Evolutionary conservation across 2,329 filamentous ascomycete genomes (phyloP), one percentile per base, ranked within the genome.

Genomic region (Claviceps sp.): DNA sequence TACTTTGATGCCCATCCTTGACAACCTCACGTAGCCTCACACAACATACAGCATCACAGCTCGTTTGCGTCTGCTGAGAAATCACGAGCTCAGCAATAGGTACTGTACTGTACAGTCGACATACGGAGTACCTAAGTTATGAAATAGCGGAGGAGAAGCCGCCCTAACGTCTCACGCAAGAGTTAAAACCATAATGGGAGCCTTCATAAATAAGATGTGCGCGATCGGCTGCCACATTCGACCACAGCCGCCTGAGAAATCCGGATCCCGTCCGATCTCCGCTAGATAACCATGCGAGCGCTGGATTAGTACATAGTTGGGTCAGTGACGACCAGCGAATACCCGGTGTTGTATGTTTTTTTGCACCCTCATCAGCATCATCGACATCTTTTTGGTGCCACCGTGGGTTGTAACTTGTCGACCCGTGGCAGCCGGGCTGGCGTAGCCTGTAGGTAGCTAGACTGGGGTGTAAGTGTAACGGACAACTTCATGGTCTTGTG

Each of bases 311-410:
- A n/a, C n/a, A n/a, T n/a, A 50, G 48, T 44, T 50, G 45, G 50
- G 45, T 52, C 50, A 45, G 50, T 52, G 50, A 52, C 50, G 50
- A 49, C 50, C 45, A 49, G 45, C 50, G 50, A 52, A 52, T 38
- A 44, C 46, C 50, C 29, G 45, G 45, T 52, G 50, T 52, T 49
- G 50, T 52, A 52, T 52, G 50, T 52, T 29, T 8, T 23, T 44
- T n/a, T 26, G 8, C 8, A n/a, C 6, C 9, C 4, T 40, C 38
- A n/a, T 39, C 37, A 16, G n/a, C 17, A 40, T n/a, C 38, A 20
- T 0, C 20, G 9, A 34, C 29, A 34, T 34, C 38, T 26, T 2
- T 39, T 38, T 37, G n/a, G 2, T 44, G 20, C 11, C n/a, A 14
- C 6, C 42, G 4, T 42, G 40, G 40, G n/a, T 42, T 11, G n/a